These are phyloP conservation scores for Apiotrichum porosum DNA, from an alignment of 1,284 basidiomycete genomes.

Conservation along the genomic window DNA sequence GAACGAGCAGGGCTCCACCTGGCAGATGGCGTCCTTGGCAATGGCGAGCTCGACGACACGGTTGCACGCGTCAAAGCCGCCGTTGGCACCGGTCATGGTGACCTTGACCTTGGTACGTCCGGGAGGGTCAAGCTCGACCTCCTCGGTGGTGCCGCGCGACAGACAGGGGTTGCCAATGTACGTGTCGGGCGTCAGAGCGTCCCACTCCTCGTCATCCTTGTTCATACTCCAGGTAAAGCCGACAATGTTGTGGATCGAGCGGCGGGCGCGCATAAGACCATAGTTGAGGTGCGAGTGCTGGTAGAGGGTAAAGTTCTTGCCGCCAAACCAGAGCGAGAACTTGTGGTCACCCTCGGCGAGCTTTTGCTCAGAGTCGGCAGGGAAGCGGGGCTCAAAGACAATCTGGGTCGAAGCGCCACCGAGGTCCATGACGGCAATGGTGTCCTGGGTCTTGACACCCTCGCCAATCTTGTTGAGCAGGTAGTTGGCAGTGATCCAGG, in stretches of 20 bases:
- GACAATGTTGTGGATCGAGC: conserved; percentile 80
- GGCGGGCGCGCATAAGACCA: conserved; percentile 85
- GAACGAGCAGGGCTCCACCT: conserved; percentile 89
- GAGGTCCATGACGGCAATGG: conserved; percentile 92
- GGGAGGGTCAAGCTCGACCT: conserved; percentile 67
- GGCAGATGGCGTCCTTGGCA: conserved; percentile 91
- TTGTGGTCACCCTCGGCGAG: conserved; percentile 89
- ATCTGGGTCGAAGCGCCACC: conserved; percentile 98
- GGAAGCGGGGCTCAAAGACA: conserved; percentile 82
- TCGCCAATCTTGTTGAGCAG: conserved; percentile 68
- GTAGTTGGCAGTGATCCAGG: conserved; percentile 98
- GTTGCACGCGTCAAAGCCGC: conserved; percentile 80
- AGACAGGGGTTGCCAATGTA: conserved; percentile 75
- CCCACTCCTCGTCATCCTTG: conserved; percentile 49
- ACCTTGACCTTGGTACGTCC: conserved; percentile 57
- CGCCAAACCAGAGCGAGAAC: conserved; percentile 76
- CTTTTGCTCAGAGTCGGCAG: conserved; percentile 48
- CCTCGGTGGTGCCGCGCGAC: conserved; percentile 60
- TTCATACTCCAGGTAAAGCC: conserved; percentile 70
- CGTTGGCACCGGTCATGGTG: conserved; percentile 75
- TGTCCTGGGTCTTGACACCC: conserved; percentile 52
- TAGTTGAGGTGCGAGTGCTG: conserved; percentile 96
- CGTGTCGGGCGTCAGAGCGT: conserved; percentile 43
- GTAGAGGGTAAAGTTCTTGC: conserved; percentile 68
- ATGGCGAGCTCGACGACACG: conserved; percentile 83